A percentile compares a stretch with the other conserved stretches of the same genome.
Evolutionary conservation across 2,329 filamentous ascomycete species (phyloP).

Genomic region (Penicillium concentricum): DNA sequence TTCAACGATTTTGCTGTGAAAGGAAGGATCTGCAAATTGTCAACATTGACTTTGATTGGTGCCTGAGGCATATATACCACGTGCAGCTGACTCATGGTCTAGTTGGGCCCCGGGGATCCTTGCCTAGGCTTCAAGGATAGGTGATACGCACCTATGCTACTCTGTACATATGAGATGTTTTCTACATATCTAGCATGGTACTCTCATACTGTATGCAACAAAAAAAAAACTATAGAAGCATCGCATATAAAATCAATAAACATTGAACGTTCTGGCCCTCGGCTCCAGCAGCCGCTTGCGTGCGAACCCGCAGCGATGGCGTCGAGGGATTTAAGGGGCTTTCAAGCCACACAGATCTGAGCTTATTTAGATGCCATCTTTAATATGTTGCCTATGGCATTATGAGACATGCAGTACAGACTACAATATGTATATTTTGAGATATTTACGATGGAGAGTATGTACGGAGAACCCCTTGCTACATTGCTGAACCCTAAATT

Average conservation of each 20-base stretch:
- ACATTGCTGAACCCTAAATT: neutral
- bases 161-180: no score
- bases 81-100: neutral
- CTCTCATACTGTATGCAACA: neutral
- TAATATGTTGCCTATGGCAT: neutral
- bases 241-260: neutral
- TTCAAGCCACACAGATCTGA: slow-evolving; percentile 2
- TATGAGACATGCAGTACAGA: neutral
- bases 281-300: slow-evolving; percentile 3
- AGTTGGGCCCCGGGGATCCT: neutral
- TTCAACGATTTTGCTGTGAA: no score
- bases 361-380: neutral
- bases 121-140: neutral
- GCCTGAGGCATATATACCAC: neutral
- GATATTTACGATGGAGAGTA: neutral
- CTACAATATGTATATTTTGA: neutral
- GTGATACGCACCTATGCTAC: no score
- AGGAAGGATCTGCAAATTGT: neutral
- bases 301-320: slow-evolving; percentile 12
- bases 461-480: neutral
- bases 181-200: neutral
- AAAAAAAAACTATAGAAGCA: neutral
- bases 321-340: neutral
- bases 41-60: neutral
- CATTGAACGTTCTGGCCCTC: neutral